A percentile compares a stretch with the other conserved stretches of the same genome.
Evolutionary conservation across 2,329 filamentous ascomycete genomes (phyloP).

Genomic region (Pseudopyricularia cyperi): DNA sequence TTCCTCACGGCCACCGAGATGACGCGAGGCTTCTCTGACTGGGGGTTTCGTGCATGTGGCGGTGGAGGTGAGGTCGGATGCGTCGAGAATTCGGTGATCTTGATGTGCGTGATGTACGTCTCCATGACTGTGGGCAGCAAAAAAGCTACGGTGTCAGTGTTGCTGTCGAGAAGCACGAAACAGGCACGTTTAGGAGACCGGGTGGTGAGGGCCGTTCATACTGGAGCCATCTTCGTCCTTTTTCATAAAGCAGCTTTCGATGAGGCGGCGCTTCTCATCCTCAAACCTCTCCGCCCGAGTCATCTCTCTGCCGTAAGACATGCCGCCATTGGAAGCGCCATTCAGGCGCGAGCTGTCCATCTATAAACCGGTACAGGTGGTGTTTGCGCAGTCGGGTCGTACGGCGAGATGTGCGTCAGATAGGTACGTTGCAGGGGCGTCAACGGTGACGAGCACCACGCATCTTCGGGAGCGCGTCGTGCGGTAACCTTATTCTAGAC

Average conservation of each 20-base stretch:
- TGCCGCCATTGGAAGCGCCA: slow-evolving; percentile 12
- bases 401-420: background rate
- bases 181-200: slow-evolving; percentile 1
- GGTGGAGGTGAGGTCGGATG: slow-evolving; percentile 78
- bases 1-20: slow-evolving; percentile 90
- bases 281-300: slow-evolving; percentile 73
- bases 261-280: slow-evolving; percentile 89
- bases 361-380: background rate
- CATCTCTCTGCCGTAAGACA: slow-evolving; percentile 21
- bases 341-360: background rate
- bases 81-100: slow-evolving; percentile 73
- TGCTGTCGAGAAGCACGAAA: background rate
- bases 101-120: slow-evolving; percentile 96
- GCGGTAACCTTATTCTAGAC: background rate
- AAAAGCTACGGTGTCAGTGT: background rate
- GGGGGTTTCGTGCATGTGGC: slow-evolving; percentile 53
- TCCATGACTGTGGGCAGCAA: slow-evolving; percentile 49
- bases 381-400: background rate
- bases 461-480: background rate
- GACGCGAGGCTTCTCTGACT: slow-evolving; percentile 75
- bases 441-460: background rate
- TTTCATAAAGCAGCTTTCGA: slow-evolving; percentile 89
- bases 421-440: background rate
- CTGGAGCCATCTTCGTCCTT: slow-evolving; percentile 75
- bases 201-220: slow-evolving; percentile 40